A percentile compares a stretch with the other conserved stretches of the same genome.
Conservation (phyloP, 208 protist genomes). For the Crithidia brevicula region DNA sequence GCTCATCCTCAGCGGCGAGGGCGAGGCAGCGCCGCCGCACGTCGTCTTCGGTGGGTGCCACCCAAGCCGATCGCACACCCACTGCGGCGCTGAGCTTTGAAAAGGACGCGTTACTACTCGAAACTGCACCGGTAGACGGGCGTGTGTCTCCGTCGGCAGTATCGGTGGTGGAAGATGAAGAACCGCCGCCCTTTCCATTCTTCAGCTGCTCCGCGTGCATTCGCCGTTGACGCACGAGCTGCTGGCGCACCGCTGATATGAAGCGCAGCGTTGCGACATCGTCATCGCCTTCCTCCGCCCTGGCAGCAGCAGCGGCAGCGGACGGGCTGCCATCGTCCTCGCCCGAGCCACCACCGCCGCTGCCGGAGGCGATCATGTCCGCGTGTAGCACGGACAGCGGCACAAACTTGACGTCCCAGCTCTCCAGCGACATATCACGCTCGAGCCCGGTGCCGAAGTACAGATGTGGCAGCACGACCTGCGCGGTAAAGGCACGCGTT, state of each 20-base stretch:
- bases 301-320: neutral
- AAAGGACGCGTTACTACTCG: neutral
- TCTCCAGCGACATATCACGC: constrained; percentile 41
- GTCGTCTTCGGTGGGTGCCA: constrained; percentile 4
- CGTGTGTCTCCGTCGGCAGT: neutral
- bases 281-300: constrained; percentile 9
- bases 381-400: constrained; percentile 30
- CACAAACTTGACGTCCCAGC: constrained; percentile 66
- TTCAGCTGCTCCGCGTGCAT: too few species aligned
- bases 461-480: constrained; percentile 76
- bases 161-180: neutral
- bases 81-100: neutral
- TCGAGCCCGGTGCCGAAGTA: constrained; percentile 69
- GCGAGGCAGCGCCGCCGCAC: constrained; percentile 20
- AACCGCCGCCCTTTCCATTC: neutral
- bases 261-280: constrained; percentile 1
- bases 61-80: neutral
- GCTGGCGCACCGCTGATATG: constrained; percentile 9
- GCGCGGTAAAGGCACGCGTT: constrained; percentile 57
- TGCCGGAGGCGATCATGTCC: constrained; percentile 15
- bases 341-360: constrained; percentile 14
- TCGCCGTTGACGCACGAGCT: constrained; percentile 13
- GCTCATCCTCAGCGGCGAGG: constrained; percentile 28
- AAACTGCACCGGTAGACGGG: neutral
- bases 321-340: constrained; percentile 13